Base-by-base conservation (phyloP, 2,329 filamentous ascomycete species). In the Aspergillus pseudoviridinutans region DNA sequence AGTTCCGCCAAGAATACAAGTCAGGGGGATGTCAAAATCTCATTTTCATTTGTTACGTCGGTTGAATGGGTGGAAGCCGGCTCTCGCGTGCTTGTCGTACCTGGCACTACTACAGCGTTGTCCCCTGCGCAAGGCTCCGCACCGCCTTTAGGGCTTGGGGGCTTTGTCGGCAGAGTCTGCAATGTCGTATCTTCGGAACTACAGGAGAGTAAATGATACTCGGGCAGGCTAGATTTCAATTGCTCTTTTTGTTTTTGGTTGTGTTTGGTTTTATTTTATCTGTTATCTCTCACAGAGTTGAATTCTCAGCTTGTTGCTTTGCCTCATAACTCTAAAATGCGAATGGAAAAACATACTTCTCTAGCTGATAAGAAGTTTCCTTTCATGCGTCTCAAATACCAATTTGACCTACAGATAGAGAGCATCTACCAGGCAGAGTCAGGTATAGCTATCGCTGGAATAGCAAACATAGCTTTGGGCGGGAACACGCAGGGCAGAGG, bases 1-100 rank as follows among this genome's bases (percentile, higher is more conserved):
- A 62, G 61, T 44, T 57, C 63, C 2, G 63, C 67, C 5, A 55
- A 53, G 6, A 61, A 64, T 42, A 41, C 61, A 1, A 54, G 63
- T 4, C 62, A 66, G 20, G 71, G 71, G 24, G 66, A 74, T 50
- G 70, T 79, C 17, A 72, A 68, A 47, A 76, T 87, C 47, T 81
- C 80, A 0, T 84, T 87, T 63, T 78, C 79, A 6, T 85, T 87
- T 63, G 79, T 84, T 20, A 79, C 80, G 4, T 80, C 80, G 8
- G 77, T 80, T 38, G 84, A 87, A 67, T 86, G 80, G 73, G 74
- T 87, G 25, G 79, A 84, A 63, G 56, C 78, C 10, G 83, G 79
- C 6, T 82, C 82, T n/a, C 79, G 78, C 58, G 79, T 86, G 10
- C 72, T 87, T 27, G 78, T 87, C 9, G 83, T 87, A 78, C 84